These are phyloP conservation scores for Sugiyamaella sp. DNA, from an alignment of 1,139 yeast genomes.

Conservation along the genomic window DNA sequence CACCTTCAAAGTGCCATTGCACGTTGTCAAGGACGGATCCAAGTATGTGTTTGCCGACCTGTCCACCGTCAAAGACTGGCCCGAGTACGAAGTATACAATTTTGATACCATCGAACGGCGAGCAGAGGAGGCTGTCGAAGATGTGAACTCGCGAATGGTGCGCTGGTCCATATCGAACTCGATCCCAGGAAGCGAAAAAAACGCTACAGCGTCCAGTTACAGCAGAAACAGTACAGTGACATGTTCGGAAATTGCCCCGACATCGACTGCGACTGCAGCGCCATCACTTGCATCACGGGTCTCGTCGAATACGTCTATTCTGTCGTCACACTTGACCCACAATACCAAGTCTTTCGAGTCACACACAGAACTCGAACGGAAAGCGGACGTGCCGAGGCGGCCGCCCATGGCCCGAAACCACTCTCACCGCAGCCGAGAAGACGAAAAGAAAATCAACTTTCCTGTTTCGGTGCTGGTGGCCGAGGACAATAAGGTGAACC, in stretches of 20 bases:
- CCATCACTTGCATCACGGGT: slow-evolving; percentile 7
- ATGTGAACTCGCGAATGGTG: slow-evolving; percentile 20
- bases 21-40: slow-evolving; percentile 34
- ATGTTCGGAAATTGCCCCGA: not conserved
- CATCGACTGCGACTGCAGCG: not conserved
- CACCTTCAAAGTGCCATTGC: slow-evolving; percentile 75
- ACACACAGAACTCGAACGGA: not conserved
- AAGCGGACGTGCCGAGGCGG: slow-evolving; percentile 18
- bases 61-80: slow-evolving; percentile 27
- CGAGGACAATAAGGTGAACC: slow-evolving; percentile 92
- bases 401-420: slow-evolving; percentile 32
- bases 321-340: slow-evolving; percentile 6
- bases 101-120: slow-evolving; percentile 19
- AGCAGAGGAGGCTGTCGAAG: slow-evolving; percentile 24
- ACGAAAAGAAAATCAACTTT: slow-evolving; percentile 30
- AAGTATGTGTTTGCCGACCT: slow-evolving; percentile 27
- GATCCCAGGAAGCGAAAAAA: not conserved
- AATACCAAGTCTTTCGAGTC: slow-evolving; percentile 4
- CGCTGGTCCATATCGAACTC: slow-evolving; percentile 6
- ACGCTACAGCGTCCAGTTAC: not conserved
- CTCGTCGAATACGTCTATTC: slow-evolving; percentile 9
- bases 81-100: slow-evolving; percentile 27
- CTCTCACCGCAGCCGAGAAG: slow-evolving; percentile 32
- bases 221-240: no score
- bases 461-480: slow-evolving; percentile 76